Evolutionary conservation across 2,329 filamentous ascomycete species (phyloP).

Genomic region (Xylaria sp.): DNA sequence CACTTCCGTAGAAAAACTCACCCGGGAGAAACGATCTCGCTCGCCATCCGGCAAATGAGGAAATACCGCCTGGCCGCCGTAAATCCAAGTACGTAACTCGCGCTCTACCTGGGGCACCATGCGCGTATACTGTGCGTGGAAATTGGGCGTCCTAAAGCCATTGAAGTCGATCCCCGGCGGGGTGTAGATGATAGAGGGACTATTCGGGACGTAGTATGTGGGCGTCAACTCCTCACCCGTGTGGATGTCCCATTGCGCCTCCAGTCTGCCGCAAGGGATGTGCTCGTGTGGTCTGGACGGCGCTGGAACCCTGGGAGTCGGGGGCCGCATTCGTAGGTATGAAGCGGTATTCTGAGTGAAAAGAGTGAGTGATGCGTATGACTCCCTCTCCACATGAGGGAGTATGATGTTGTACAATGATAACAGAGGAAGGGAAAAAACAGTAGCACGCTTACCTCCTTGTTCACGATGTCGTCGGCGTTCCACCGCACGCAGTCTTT

Average conservation of each 20-base stretch:
- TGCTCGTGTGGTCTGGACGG: conserved; percentile 10
- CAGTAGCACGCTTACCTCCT: conserved; percentile 50
- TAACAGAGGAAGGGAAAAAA: too few species aligned
- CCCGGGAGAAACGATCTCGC: conserved; percentile 37
- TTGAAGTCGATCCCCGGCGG: conserved; percentile 42
- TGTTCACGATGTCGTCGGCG: conserved; percentile 28
- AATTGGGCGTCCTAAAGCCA: conserved; percentile 29
- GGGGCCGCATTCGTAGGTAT: conserved; percentile 39
- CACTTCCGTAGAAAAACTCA: conserved; percentile 34
- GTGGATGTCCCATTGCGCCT: conserved; percentile 46
- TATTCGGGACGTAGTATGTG: conserved; percentile 41
- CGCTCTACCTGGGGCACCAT: conserved; percentile 49
- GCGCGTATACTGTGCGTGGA: conserved; percentile 46
- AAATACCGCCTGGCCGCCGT: conserved; percentile 20
- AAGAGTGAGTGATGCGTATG: neutral
- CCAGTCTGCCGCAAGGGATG: neutral
- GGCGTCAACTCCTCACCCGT: conserved; percentile 45
- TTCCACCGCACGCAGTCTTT: conserved; percentile 52
- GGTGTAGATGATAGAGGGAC: conserved; percentile 44
- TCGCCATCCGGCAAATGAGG: conserved; percentile 24
- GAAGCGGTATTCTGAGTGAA: conserved; percentile 15
- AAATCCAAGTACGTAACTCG: conserved; percentile 39
- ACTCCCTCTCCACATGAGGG: neutral
- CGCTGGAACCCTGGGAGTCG: conserved; percentile 30
- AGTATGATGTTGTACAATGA: too few species aligned